Conservation (phyloP, 1,139 yeast genomes). For the Yamadazyma atlantica region DNA sequence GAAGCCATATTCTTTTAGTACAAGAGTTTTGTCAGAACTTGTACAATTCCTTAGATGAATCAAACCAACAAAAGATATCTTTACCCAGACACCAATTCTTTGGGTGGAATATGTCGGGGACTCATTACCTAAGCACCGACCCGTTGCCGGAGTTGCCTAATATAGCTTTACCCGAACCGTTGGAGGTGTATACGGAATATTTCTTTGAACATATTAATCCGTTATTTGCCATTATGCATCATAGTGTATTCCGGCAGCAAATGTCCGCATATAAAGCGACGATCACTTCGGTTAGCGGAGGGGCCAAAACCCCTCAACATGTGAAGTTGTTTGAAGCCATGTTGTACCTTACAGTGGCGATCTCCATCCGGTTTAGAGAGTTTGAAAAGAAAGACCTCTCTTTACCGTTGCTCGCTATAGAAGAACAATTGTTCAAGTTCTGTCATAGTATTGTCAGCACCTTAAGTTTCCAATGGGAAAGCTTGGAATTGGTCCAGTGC, state of each 20-base stretch:
- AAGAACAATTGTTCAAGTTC: conserved; percentile 53
- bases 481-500: conserved; percentile 62
- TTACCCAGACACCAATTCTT: conserved; percentile 60
- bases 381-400: conserved; percentile 39
- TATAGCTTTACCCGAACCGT: conserved; percentile 15
- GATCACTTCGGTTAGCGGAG: conserved; percentile 19
- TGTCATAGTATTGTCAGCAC: conserved; percentile 47
- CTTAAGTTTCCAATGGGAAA: conserved; percentile 66
- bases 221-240: conserved; percentile 54
- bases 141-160: conserved; percentile 37
- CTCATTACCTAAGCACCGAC: conserved; percentile 46
- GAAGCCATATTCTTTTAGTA: conserved; percentile 51
- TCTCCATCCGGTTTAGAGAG: conserved; percentile 55
- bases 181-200: conserved; percentile 31
- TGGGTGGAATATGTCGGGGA: conserved; percentile 69
- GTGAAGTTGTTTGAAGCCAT: conserved; percentile 53
- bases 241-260: conserved; percentile 55
- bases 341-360: conserved; percentile 49
- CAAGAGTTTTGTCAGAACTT: conserved; percentile 44
- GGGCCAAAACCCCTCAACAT: conserved; percentile 12
- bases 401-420: conserved; percentile 34
- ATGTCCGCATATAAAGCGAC: conserved; percentile 33
- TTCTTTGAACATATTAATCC: conserved; percentile 56
- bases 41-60: conserved; percentile 37
- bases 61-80: conserved; percentile 35